Conservation (phyloP, 148 eudicot genomes). For the Dysphania ambrosioides region DNA sequence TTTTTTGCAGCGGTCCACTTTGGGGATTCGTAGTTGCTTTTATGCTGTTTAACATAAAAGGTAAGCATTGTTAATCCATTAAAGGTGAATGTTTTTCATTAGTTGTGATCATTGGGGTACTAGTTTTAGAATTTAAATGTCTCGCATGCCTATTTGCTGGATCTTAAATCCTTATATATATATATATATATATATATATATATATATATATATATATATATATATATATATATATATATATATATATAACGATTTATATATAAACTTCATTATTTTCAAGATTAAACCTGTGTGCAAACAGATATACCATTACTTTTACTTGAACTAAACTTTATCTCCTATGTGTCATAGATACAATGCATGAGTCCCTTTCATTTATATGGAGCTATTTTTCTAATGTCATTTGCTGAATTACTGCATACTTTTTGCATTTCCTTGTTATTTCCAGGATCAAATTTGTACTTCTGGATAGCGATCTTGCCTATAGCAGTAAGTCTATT, state of each 20-base stretch:
- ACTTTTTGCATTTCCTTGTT: not conserved
- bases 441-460: slow-evolving; percentile 87
- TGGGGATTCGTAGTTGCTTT: slow-evolving; percentile 97
- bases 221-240: no score
- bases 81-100: not conserved
- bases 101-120: not conserved
- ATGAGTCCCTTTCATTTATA: not conserved
- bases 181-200: no score
- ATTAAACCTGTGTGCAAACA: not conserved
- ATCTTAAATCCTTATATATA: no score
- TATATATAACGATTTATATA: no score
- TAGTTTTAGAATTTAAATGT: not conserved
- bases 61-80: slow-evolving; percentile 31
- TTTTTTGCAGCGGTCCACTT: slow-evolving; percentile 72
- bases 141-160: not conserved
- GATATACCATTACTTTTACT: not conserved
- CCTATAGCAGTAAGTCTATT: slow-evolving; percentile 76
- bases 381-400: not conserved
- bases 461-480: slow-evolving; percentile 95
- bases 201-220: no score
- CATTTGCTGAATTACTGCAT: slow-evolving; percentile 1
- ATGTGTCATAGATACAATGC: not conserved
- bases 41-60: slow-evolving; percentile 87
- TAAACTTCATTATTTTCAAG: not conserved
- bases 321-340: not conserved